phyloP scores from a whole-genome alignment of 805 yeast genomes.

The Starmerella kuoi region DNA sequence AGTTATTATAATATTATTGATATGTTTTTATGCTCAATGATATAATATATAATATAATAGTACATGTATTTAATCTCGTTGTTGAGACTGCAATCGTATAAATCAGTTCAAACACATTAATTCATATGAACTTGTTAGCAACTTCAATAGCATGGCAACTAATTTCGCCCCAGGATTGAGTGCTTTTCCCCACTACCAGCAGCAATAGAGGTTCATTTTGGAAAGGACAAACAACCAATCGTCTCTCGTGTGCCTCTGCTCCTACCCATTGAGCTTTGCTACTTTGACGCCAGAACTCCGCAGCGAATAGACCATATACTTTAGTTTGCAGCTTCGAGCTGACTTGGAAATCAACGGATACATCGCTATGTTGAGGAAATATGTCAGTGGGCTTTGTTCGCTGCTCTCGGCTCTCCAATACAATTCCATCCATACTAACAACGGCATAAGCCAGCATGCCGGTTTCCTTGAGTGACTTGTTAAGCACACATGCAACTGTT shows the following conservation, averaged over 20 bases:
- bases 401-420: slow-evolving; percentile 19
- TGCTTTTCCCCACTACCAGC: slow-evolving; percentile 6
- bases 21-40: no score
- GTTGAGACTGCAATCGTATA: no score
- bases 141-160: slow-evolving; percentile 1
- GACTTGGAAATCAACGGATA: slow-evolving; percentile 5
- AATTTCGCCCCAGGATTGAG: slow-evolving; percentile 10
- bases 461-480: slow-evolving; percentile 4
- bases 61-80: not conserved
- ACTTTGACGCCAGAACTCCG: slow-evolving; percentile 22
- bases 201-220: slow-evolving; percentile 4
- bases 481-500: slow-evolving; percentile 7
- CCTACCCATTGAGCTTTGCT: slow-evolving; percentile 11
- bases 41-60: not conserved
- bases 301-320: slow-evolving; percentile 26
- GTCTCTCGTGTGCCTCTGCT: slow-evolving; percentile 13
- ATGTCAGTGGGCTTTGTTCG: not conserved
- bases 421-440: slow-evolving; percentile 13
- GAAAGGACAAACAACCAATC: slow-evolving; percentile 8
- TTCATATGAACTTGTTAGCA: slow-evolving; percentile 3
- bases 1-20: no score
- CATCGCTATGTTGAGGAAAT: slow-evolving; percentile 3
- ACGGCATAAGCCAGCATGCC: slow-evolving; percentile 13
- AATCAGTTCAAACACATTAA: no score
- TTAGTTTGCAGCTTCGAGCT: slow-evolving; percentile 24